These are phyloP conservation scores for Penicillium odoratum DNA, from an alignment of 495 filamentous ascomycete species.

Conservation along the genomic window DNA sequence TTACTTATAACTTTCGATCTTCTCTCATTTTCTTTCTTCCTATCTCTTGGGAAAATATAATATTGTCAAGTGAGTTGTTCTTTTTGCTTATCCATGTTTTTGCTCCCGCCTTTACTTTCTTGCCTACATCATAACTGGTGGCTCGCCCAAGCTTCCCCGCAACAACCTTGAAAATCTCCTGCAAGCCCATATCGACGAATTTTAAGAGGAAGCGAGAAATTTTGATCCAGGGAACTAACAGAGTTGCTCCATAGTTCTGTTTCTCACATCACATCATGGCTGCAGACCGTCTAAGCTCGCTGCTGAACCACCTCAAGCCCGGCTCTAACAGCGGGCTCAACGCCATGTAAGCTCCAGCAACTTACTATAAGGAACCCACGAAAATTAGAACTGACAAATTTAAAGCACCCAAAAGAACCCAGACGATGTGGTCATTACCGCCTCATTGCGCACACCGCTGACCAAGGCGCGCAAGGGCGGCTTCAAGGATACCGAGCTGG, in stretches of 20 bases:
- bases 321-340: constrained; percentile 54
- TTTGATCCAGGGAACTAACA: background rate
- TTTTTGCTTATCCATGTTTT: background rate
- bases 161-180: constrained; percentile 14
- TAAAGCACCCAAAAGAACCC: constrained; percentile 86
- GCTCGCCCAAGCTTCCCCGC: constrained; percentile 25
- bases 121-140: no score
- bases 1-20: constrained; percentile 3
- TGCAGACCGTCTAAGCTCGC: constrained; percentile 77
- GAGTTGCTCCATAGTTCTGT: background rate
- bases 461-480: constrained; percentile 80
- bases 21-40: background rate
- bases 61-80: constrained; percentile 19
- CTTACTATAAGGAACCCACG: background rate
- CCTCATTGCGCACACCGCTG: constrained; percentile 75
- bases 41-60: constrained; percentile 1
- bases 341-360: constrained; percentile 64
- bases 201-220: background rate
- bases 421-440: constrained; percentile 93
- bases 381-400: constrained; percentile 10
- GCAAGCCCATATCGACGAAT: background rate
- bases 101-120: no score
- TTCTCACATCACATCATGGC: constrained; percentile 58
- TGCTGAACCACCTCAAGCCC: constrained; percentile 84
- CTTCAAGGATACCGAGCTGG: constrained; percentile 92